Evolutionary conservation across 1,284 basidiomycete species (phyloP).

Genomic region (Leccinum pallidistipes): DNA sequence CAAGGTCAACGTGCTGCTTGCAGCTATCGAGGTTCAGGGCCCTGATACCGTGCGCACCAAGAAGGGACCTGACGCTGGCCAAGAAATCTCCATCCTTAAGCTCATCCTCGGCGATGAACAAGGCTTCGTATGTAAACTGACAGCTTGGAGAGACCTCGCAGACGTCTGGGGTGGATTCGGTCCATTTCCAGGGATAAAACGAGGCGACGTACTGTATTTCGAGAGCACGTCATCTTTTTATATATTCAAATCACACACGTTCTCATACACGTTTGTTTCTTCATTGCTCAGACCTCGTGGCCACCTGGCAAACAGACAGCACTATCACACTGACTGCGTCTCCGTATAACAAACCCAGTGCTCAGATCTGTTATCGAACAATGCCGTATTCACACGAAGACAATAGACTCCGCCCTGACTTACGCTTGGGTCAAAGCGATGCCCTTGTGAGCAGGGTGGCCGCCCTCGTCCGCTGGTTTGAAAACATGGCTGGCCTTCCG

Average conservation of each 20-base stretch:
- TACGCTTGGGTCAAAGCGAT: conserved; percentile 68
- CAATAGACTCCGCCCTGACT: conserved; percentile 61
- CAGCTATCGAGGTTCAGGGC: conserved; percentile 70
- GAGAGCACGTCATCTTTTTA: conserved; percentile 51
- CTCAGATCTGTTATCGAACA: conserved; percentile 73
- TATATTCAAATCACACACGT: conserved; percentile 9
- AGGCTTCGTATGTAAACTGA: conserved; percentile 63
- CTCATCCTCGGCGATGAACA: conserved; percentile 69
- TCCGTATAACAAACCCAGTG: conserved; percentile 54
- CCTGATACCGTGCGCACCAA: conserved; percentile 65
- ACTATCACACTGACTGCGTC: conserved; percentile 60
- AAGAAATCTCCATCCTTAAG: conserved; percentile 62
- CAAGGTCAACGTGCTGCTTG: conserved; percentile 60
- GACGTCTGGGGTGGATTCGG: conserved; percentile 63
- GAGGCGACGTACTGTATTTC: conserved; percentile 68
- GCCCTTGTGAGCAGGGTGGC: conserved; percentile 65
- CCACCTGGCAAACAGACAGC: conserved; percentile 42
- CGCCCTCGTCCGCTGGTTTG: conserved; percentile 68
- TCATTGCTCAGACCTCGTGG: conserved; percentile 46
- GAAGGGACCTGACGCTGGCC: conserved; percentile 64
- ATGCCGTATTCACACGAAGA: conserved; percentile 67
- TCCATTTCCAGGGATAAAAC: conserved; percentile 43
- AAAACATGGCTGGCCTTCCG: conserved; percentile 58
- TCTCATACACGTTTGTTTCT: conserved; percentile 23
- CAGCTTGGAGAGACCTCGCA: conserved; percentile 73